These are phyloP conservation scores for Ulmus americana DNA, from an alignment of 331 rosid species.

Conservation along the genomic window DNA sequence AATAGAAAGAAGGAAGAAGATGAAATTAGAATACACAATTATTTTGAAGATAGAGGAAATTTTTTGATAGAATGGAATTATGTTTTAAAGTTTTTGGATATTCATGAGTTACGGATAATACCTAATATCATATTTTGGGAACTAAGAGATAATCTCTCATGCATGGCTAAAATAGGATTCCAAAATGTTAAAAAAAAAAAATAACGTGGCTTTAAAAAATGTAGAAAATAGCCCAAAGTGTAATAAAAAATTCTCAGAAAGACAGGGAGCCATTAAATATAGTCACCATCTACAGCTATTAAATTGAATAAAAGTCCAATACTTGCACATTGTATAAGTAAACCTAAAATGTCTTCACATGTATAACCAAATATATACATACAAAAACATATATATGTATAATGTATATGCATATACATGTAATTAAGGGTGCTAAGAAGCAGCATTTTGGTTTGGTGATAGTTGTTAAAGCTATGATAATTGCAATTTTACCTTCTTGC, in stretches of 20 bases:
- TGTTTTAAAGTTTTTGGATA: too few species aligned
- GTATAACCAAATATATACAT: too few species aligned
- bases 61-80: too few species aligned
- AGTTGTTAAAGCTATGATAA: neutral
- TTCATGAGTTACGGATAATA: too few species aligned
- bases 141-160: too few species aligned
- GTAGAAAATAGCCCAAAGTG: neutral
- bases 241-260: conserved; percentile 9
- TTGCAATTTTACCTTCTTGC: conserved; percentile 27
- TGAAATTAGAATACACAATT: too few species aligned
- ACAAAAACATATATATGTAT: neutral
- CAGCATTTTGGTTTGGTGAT: neutral
- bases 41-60: too few species aligned
- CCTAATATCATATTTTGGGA: too few species aligned
- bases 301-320: conserved; percentile 21
- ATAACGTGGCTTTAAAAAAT: neutral
- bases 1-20: too few species aligned
- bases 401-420: neutral
- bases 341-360: neutral
- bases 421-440: neutral
- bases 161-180: neutral
- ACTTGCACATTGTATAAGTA: neutral
- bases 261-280: conserved; percentile 16
- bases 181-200: neutral
- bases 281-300: conserved; percentile 6